These are phyloP conservation scores for Alternaria dauci DNA, from an alignment of 2,329 filamentous ascomycete species.

Conservation along the genomic window DNA sequence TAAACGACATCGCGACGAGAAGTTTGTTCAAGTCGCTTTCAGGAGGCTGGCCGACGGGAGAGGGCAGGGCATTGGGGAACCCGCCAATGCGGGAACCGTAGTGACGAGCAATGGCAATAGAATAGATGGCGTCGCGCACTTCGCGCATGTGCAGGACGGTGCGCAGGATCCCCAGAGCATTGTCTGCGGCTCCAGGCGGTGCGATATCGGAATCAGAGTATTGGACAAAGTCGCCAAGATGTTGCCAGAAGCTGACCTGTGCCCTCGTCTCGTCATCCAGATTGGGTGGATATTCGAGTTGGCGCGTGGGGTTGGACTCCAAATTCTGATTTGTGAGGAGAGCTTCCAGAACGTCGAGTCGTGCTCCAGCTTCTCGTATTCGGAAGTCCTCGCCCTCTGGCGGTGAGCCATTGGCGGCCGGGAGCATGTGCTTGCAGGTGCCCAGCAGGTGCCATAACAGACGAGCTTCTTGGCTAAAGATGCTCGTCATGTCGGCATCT, in stretches of 20 bases:
- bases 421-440: conserved; percentile 57
- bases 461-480: conserved; percentile 65
- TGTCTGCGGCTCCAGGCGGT: conserved; percentile 68
- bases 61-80: conserved; percentile 53
- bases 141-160: conserved; percentile 79
- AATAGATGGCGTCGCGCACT: conserved; percentile 90
- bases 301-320: conserved; percentile 64
- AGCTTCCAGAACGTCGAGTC: conserved; percentile 78
- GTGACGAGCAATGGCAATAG: conserved; percentile 80
- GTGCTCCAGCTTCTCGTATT: conserved; percentile 68
- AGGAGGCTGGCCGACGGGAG: conserved; percentile 36
- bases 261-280: conserved; percentile 48
- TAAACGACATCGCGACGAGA: conserved; percentile 58
- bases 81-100: conserved; percentile 67
- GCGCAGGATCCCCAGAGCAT: conserved; percentile 71
- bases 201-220: conserved; percentile 68
- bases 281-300: conserved; percentile 58
- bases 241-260: conserved; percentile 84
- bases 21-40: conserved; percentile 55
- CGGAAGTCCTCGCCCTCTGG: conserved; percentile 64
- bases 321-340: conserved; percentile 78
- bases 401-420: conserved; percentile 48
- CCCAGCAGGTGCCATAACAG: conserved; percentile 68
- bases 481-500: conserved; percentile 42
- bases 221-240: conserved; percentile 75